Evolutionary conservation across 140 eudicot genomes (phyloP), one percentile per base, ranked within the genome.

Genomic region (Ambrosia hybrid): DNA sequence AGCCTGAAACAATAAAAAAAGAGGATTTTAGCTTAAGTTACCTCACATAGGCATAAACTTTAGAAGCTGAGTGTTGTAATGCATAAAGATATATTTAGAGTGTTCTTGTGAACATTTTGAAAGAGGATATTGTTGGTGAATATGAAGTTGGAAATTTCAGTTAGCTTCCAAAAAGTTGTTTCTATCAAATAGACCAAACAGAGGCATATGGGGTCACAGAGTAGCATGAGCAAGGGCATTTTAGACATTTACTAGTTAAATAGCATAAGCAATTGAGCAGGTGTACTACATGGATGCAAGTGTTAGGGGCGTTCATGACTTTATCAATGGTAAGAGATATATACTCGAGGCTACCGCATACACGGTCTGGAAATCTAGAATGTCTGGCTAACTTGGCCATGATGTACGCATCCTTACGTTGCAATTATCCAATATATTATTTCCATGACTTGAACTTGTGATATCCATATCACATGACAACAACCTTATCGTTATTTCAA

Each of bases 141-240:
- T 70, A 41, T 63, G 48, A 30, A 69, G 4, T 39, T 70, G 69
- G 56, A 72, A 45, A 48, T 57, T 56, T 79, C 5, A 72, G 63
- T n/a, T 65, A 36, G 63, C 58, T 66, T 21, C 30, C 30, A 21
- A 21, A 21, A 21, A 21, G 30, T 21, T 45, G 74, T 65, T 48
- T 68, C 26, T 58, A 66, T 72, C 74, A n/a, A 34, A 46, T 33
- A 34, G 82, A 65, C 46, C 67, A 63, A 70, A 51, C 59, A 70
- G 7, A 51, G 51, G 66, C 49, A 78, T 53, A 71, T 78, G 73
- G 73, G 69, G 77, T 39, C 76, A 77, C 51, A 67, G 45, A 15
- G 76, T 37, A 15, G 60, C 53, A 51, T 45, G n/a, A 30, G 13
- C 2, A 68, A 16, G 75, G 70, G 80, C 17, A 58, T 37, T 21